These are phyloP conservation scores for Hydnomerulius pinastri DNA, from an alignment of 768 basidiomycete species.

Conservation along the genomic window DNA sequence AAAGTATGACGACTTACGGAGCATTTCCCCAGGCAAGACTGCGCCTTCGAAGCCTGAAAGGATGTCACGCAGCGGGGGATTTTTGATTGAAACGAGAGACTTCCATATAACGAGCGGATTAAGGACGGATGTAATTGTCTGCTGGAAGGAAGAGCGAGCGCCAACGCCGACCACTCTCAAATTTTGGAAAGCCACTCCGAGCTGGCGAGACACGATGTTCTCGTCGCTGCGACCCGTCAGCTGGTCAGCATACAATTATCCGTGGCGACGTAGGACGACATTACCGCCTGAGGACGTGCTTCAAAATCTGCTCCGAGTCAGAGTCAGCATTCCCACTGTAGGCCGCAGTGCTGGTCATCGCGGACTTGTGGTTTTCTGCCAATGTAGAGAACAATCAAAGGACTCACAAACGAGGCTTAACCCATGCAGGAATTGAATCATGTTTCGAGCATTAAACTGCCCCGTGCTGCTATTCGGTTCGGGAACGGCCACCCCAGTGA, in stretches of 20 bases:
- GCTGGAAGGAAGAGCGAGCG: slow-evolving; percentile 43
- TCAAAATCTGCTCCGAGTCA: slow-evolving; percentile 18
- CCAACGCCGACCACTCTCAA: slow-evolving; percentile 55
- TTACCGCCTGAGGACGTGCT: slow-evolving; percentile 13
- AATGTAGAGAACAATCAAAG: too few species aligned
- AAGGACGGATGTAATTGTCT: slow-evolving; percentile 55
- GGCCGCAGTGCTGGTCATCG: not conserved
- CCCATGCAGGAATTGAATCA: too few species aligned
- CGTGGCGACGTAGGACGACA: too few species aligned
- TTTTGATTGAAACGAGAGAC: slow-evolving; percentile 46
- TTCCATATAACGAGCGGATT: slow-evolving; percentile 43
- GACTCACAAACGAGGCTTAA: too few species aligned
- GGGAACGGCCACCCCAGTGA: too few species aligned
- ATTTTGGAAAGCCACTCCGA: slow-evolving; percentile 53
- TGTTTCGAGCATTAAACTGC: too few species aligned
- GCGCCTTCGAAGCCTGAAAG: slow-evolving; percentile 64
- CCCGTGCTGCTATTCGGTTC: too few species aligned
- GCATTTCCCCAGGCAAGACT: slow-evolving; percentile 73
- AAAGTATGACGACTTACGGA: too few species aligned
- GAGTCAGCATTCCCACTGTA: not conserved
- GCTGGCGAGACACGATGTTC: slow-evolving; percentile 37
- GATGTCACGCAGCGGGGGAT: slow-evolving; percentile 66
- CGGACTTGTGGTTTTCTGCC: not conserved
- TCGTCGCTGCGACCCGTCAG: slow-evolving; percentile 34
- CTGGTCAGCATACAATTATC: not conserved